A percentile compares a stretch with the other conserved stretches of the same genome.
These are phyloP conservation scores for Arachnomyces sp. DNA, from an alignment of 2,329 filamentous ascomycete species.

Conservation along the genomic window DNA sequence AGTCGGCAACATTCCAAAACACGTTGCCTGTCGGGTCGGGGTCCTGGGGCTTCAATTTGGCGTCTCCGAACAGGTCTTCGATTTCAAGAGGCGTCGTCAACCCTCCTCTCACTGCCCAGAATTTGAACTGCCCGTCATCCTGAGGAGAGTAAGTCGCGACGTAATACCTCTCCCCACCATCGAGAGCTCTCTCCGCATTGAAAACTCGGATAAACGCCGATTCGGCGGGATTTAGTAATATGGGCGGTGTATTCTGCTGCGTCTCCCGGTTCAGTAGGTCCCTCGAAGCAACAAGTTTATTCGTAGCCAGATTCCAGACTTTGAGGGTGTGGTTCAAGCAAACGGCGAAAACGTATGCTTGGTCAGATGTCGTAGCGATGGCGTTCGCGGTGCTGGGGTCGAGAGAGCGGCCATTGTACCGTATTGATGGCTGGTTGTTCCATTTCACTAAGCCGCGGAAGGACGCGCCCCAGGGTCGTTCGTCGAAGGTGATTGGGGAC, in stretches of 20 bases:
- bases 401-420: conserved; percentile 33
- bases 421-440: conserved; percentile 34
- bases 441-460: conserved; percentile 40
- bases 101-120: conserved; percentile 69
- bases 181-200: conserved; percentile 43
- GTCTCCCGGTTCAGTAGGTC: conserved; percentile 66
- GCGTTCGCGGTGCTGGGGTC: conserved; percentile 37
- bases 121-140: conserved; percentile 84
- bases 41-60: conserved; percentile 56
- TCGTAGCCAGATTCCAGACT: conserved; percentile 80
- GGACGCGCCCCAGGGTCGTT: conserved; percentile 41
- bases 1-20: conserved; percentile 74
- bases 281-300: conserved; percentile 64
- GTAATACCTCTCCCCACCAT: conserved; percentile 45
- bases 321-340: conserved; percentile 83
- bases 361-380: conserved; percentile 38
- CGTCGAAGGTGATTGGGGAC: conserved; percentile 40
- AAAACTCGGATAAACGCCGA: conserved; percentile 67
- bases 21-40: conserved; percentile 56
- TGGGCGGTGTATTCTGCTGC: conserved; percentile 61
- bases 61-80: conserved; percentile 60
- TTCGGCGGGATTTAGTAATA: conserved; percentile 70
- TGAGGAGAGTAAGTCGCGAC: conserved; percentile 83
- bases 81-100: conserved; percentile 52
- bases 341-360: conserved; percentile 60